Evolutionary conservation across 441 rosid genomes (phyloP), one percentile per base, ranked within the genome.

Genomic region (Jatropha podagrica): DNA sequence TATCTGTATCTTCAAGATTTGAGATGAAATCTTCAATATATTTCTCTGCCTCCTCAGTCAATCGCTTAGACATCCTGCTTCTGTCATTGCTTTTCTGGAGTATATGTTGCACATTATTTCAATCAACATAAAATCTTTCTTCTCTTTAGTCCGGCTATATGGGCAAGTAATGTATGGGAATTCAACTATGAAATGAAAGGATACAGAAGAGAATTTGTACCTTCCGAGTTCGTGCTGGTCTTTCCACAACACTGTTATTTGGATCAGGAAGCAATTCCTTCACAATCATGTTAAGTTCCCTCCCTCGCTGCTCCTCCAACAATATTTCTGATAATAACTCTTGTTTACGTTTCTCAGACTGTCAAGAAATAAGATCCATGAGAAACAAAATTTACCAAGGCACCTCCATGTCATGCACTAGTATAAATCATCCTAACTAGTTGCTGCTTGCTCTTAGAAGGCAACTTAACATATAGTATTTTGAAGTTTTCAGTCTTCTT

Each of bases 1-100:
- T 90, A 83, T 96, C 99, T 0, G 97, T 92, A 81, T 96, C 98
- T 83, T 96, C 98, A 60, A 96, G 87, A 81, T 87, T 96, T 2
- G 89, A 92, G 77, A 96, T 88, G 87, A 96, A 93, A 74, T 93
- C 97, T 79, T 92, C 95, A 7, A 96, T 84, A 82, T 85, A 93
- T 79, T 88, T 91, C 80, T 92, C 98, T n/a, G 98, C 98, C 78
- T 93, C 98, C 58, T 92, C 95, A n/a, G 91, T 88, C 81, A 96
- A 87, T 64, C 89, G 73, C 84, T 72, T 84, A 65, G 97, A 89
- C 93, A 85, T 86, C 82, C 92, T 90, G 62, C 77, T 87, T 81
- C 89, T 88, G 78, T 92, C 98, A 74, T 83, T 89, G 79, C 94
- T 92, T 86, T 86, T 89, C 97, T 93, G 88, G 60, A 32, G 61